Percentiles rank a stretch among this genome's conserved stretches.
Conservation (phyloP, 306 rosid species). For the Gillenia trifoliata region DNA sequence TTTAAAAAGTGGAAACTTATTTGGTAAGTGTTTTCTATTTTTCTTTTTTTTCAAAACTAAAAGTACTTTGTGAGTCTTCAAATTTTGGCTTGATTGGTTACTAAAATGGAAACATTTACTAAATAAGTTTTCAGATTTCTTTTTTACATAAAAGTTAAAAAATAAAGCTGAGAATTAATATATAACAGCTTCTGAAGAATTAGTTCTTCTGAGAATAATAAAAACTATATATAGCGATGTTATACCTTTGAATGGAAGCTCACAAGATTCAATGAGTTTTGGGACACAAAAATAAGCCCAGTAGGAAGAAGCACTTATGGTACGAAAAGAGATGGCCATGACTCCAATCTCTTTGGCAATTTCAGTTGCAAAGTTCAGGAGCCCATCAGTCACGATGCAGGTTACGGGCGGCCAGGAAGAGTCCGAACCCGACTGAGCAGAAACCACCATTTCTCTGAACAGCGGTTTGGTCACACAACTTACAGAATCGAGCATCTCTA, state of each 20-base stretch:
- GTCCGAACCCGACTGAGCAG: neutral
- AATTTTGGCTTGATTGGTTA: no score
- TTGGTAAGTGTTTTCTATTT: no score
- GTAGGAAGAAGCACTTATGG: constrained; percentile 30
- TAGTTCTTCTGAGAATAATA: no score
- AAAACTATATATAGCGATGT: neutral
- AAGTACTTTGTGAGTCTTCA: no score
- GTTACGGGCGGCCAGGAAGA: neutral
- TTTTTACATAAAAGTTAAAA: no score
- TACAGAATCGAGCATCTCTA: neutral
- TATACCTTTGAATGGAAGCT: constrained; percentile 51
- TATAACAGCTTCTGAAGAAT: no score
- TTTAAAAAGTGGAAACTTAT: no score
- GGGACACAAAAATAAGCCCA: constrained; percentile 42
- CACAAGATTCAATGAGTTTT: constrained; percentile 13
- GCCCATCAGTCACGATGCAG: constrained; percentile 44
- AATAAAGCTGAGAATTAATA: no score
- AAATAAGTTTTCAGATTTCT: no score
- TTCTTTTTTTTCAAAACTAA: no score
- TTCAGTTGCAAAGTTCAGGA: constrained; percentile 21
- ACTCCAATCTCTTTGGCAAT: constrained; percentile 24
- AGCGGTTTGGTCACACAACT: constrained; percentile 18
- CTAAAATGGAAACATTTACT: no score
- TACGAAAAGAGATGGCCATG: constrained; percentile 36
- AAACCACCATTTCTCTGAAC: constrained; percentile 19